Evolutionary conservation across 1,284 basidiomycete species (phyloP), one percentile per base, ranked within the genome.

Genomic region (Ganoderma leucocontextum): DNA sequence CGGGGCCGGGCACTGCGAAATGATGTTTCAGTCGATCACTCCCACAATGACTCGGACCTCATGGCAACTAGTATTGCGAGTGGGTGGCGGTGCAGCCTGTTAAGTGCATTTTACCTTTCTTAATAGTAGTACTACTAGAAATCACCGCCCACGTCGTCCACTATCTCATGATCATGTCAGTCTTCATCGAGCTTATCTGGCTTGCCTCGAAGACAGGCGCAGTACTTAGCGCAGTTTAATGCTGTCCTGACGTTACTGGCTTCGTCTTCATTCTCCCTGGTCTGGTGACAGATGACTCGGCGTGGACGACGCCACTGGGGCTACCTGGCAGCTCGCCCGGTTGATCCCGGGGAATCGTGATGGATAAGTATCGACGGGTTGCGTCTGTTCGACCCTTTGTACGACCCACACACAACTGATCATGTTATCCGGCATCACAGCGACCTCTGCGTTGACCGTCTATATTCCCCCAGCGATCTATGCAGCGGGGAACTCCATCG

Each of bases 381-480:
- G 6, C 41, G 13, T 15, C 41, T 29, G 29, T 29, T 29, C 29
- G 2, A 29, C 29, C 1, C 29, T 29, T 29, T 2, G 29, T 29
- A 29, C 29, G n/a, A 42, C 47, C 17, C 15, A 19, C 29, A 15
- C 29, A 17, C 13, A 53, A 4, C 52, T 35, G 29, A 53, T 15
- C 29, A 55, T 55, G 52, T 19, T 55, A 17, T 33, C 13, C 15
- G 17, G 52, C 5, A 55, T 55, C 29, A 55, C 52, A 19, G 52
- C 52, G 29, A 55, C 52, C 6, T 55, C 52, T 19, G 52, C 52
- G 12, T 10, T 55, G 52, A 55, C 52, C 6, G 9, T 58, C n/a
- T 38, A 61, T 22, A 35, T 57, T n/a, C 63, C 67, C 8, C 67
- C 67, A 1, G 55, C 55, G 22, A 55, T 68, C 22, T 68, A 62